These are phyloP conservation scores for Entamoeba dispar DNA, from an alignment of 208 protist species.

Conservation along the genomic window DNA sequence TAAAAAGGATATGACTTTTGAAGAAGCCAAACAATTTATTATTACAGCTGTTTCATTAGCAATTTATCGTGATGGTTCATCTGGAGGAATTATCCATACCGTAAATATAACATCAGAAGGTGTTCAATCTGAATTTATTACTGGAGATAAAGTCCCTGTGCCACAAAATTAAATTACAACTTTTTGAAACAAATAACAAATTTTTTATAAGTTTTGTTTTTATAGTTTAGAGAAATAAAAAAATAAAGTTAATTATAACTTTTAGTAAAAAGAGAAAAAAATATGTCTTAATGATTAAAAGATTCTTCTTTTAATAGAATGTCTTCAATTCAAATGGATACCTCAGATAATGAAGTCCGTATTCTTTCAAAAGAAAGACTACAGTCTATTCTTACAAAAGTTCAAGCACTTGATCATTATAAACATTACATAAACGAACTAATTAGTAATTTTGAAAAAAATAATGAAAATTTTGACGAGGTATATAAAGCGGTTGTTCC, in stretches of 20 bases:
- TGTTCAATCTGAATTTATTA: background rate
- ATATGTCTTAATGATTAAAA: too few relatives aligned
- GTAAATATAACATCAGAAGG: background rate
- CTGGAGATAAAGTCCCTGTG: background rate
- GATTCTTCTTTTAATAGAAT: too few relatives aligned
- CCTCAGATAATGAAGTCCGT: background rate
- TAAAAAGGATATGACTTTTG: conserved; percentile 72
- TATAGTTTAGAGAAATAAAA: too few relatives aligned
- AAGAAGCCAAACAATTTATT: conserved; percentile 62
- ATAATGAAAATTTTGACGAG: background rate
- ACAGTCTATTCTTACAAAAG: background rate
- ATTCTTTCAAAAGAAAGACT: background rate
- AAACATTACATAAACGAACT: background rate
- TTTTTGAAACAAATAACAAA: too few relatives aligned
- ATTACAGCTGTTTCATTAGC: conserved; percentile 65
- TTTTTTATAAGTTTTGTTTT: too few relatives aligned
- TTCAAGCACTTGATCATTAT: background rate
- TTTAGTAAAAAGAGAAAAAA: too few relatives aligned
- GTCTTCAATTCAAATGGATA: background rate
- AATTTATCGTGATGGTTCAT: conserved; percentile 85
- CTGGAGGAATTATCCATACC: conserved; percentile 53
- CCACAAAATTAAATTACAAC: background rate
- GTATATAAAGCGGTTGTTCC: background rate
- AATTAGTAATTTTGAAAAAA: background rate
- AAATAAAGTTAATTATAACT: too few relatives aligned